A percentile compares a stretch with the other conserved stretches of the same genome.
Evolutionary conservation across 148 eudicot species (phyloP).

Genomic region (Spergularia bocconei): DNA sequence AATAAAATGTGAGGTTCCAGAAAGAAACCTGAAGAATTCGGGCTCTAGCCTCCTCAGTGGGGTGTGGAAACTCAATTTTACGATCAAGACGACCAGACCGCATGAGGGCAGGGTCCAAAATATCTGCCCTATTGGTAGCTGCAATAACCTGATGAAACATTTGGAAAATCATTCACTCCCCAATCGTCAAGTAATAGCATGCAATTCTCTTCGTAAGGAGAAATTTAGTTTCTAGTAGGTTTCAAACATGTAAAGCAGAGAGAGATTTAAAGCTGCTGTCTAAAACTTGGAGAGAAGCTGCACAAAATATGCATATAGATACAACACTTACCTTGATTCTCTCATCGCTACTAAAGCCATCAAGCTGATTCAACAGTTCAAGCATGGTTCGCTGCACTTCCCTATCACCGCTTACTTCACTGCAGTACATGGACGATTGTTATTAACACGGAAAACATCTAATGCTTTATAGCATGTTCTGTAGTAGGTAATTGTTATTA

Average conservation of each 20-base stretch:
- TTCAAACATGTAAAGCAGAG: background rate
- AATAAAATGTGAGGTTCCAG: background rate
- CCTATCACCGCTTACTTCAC: constrained; percentile 98
- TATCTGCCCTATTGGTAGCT: constrained; percentile 96
- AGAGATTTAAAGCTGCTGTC: background rate
- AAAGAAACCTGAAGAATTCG: constrained; percentile 75
- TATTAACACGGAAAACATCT: background rate
- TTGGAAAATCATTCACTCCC: constrained; percentile 1
- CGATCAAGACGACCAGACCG: constrained; percentile 96
- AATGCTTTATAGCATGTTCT: background rate
- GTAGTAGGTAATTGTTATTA: too few species aligned
- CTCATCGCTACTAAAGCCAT: constrained; percentile 97
- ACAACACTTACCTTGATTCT: constrained; percentile 63
- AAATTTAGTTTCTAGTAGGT: too few species aligned
- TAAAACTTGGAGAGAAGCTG: background rate
- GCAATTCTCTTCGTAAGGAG: too few species aligned
- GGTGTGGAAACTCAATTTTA: constrained; percentile 98
- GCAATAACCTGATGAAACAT: constrained; percentile 66
- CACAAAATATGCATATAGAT: background rate
- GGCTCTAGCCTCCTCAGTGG: constrained; percentile 98
- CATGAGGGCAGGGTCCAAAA: constrained; percentile 94
- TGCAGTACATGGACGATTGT: constrained; percentile 35
- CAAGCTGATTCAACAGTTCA: constrained; percentile 92
- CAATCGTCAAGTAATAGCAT: background rate
- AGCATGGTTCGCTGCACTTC: constrained; percentile 97